Conservation (phyloP, 164 flowering plant genomes). For the Platanus orientalis region DNA sequence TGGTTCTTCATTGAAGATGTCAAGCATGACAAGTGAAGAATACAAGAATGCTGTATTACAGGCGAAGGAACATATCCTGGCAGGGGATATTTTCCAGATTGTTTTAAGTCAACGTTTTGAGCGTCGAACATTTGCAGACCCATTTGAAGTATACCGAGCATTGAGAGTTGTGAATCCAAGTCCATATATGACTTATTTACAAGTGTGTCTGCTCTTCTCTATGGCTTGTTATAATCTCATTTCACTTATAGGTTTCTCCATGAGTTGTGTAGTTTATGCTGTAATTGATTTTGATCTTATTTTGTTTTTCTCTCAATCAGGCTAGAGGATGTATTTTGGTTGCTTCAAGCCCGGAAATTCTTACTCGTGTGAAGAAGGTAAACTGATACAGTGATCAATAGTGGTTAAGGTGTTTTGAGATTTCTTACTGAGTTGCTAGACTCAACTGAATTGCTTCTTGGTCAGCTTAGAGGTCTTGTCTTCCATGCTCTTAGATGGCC, state of each 20-base stretch:
- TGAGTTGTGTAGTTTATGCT: neutral
- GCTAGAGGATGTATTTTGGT: constrained; percentile 95
- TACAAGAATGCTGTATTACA: constrained; percentile 74
- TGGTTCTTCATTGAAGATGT: constrained; percentile 53
- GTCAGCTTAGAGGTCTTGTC: neutral
- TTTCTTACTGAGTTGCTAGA: no score
- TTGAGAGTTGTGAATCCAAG: constrained; percentile 93
- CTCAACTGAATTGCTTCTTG: neutral
- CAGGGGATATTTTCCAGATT: constrained; percentile 96
- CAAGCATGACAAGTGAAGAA: constrained; percentile 72
- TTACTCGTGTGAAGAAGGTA: constrained; percentile 84
- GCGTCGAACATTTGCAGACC: constrained; percentile 87
- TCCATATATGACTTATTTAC: constrained; percentile 91
- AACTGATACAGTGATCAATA: neutral
- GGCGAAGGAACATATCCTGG: constrained; percentile 87
- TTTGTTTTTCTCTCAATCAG: constrained; percentile 31
- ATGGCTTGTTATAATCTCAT: constrained; percentile 1
- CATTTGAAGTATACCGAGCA: constrained; percentile 94
- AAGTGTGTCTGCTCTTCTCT: constrained; percentile 32
- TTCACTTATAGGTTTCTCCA: neutral
- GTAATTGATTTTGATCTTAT: neutral
- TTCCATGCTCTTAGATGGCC: neutral
- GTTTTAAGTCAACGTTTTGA: constrained; percentile 97
- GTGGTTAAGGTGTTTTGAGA: neutral
- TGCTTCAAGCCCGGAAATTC: constrained; percentile 96